Evolutionary conservation across 2,329 filamentous ascomycete genomes (phyloP).

Genomic region (Colletotrichum filicis): DNA sequence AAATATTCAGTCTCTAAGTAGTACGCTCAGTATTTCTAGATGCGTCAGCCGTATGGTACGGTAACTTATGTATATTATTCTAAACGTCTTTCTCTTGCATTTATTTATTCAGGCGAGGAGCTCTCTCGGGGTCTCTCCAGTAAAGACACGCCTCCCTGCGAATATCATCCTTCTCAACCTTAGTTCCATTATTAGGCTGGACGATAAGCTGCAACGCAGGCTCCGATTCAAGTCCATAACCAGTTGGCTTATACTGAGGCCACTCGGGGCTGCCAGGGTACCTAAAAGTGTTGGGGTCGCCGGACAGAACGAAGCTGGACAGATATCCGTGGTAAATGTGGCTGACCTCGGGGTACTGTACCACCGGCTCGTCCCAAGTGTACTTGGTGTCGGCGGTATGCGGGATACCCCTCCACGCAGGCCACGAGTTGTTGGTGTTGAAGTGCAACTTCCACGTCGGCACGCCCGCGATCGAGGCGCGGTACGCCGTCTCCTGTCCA

Average conservation of each 20-base stretch:
- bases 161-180: conserved; percentile 47
- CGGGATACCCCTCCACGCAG: conserved; percentile 67
- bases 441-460: conserved; percentile 79
- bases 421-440: conserved; percentile 75
- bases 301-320: conserved; percentile 75
- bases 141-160: conserved; percentile 46
- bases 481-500: conserved; percentile 58
- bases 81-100: not conserved
- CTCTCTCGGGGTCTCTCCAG: conserved; percentile 49
- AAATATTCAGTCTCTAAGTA: no score
- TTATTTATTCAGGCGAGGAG: conserved; percentile 47
- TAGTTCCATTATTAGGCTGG: conserved; percentile 42
- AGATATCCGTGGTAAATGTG: conserved; percentile 67
- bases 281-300: conserved; percentile 72
- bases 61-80: not conserved
- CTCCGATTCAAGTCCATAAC: conserved; percentile 39
- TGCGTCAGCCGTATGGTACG: not conserved
- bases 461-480: conserved; percentile 75
- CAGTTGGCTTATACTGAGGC: conserved; percentile 40
- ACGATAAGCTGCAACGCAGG: conserved; percentile 46
- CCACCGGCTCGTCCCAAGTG: conserved; percentile 48
- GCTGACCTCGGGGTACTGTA: conserved; percentile 49
- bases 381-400: conserved; percentile 49
- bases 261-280: conserved; percentile 36
- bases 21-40: no score